Conservation (phyloP, 1,139 yeast species). For the Lodderomyces beijingensis region DNA sequence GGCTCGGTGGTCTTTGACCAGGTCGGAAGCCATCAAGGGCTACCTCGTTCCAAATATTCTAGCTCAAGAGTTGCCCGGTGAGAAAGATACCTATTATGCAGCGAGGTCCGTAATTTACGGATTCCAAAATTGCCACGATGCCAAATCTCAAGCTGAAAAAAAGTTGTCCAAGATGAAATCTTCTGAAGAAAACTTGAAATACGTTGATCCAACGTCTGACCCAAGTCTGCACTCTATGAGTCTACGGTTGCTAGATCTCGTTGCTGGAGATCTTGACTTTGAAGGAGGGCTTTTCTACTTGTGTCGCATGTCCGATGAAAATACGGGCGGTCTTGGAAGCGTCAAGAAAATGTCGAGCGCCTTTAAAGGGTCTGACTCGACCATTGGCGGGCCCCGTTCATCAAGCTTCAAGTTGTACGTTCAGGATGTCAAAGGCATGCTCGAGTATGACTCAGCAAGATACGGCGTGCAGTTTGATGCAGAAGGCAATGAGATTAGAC, state of each 20-base stretch:
- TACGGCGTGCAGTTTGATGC: slow-evolving; percentile 36
- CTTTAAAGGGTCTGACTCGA: slow-evolving; percentile 16
- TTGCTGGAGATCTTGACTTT: slow-evolving; percentile 46
- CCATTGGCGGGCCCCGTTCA: slow-evolving; percentile 20
- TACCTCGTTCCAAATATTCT: slow-evolving; percentile 28
- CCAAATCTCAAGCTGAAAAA: slow-evolving; percentile 28
- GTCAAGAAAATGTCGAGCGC: slow-evolving; percentile 28
- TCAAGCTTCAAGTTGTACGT: slow-evolving; percentile 47
- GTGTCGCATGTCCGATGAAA: slow-evolving; percentile 37
- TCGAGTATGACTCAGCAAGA: slow-evolving; percentile 22
- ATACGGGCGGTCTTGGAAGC: slow-evolving; percentile 38
- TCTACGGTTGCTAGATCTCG: slow-evolving; percentile 37
- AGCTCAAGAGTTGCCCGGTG: slow-evolving; percentile 41
- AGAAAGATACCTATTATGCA: slow-evolving; percentile 42
- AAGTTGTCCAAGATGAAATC: slow-evolving; percentile 27
- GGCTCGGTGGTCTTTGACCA: slow-evolving; percentile 45
- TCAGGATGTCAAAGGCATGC: slow-evolving; percentile 42
- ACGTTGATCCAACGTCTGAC: slow-evolving; percentile 40
- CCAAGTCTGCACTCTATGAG: slow-evolving; percentile 38
- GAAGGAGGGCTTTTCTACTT: slow-evolving; percentile 44
- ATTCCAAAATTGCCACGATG: slow-evolving; percentile 27
- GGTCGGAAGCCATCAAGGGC: slow-evolving; percentile 40
- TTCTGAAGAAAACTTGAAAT: slow-evolving; percentile 25
- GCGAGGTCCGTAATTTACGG: slow-evolving; percentile 40
- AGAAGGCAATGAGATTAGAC: slow-evolving; percentile 26